Conservation (phyloP, 768 basidiomycete genomes). For the Clathrus columnatus region DNA sequence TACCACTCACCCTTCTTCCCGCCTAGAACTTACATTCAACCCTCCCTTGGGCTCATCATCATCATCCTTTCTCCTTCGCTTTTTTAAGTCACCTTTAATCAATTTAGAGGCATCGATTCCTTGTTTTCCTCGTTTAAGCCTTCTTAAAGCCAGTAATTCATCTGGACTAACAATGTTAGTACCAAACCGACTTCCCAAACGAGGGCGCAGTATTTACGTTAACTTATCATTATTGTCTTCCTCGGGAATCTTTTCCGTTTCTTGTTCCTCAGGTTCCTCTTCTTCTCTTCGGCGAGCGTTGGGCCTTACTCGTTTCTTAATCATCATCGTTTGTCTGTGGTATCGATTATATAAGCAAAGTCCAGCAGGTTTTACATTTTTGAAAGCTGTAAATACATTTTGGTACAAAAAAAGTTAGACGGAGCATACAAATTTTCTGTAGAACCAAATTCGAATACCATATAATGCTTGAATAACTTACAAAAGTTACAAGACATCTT, state of each 20-base stretch:
- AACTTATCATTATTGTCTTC: not conserved
- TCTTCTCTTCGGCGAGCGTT: slow-evolving; percentile 5
- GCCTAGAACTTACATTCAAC: slow-evolving; percentile 39
- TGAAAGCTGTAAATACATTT: no score
- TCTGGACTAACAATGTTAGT: slow-evolving; percentile 42
- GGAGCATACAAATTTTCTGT: not conserved
- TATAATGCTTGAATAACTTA: no score
- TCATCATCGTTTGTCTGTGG: not conserved
- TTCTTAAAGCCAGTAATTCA: slow-evolving; percentile 79
- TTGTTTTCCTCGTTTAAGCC: slow-evolving; percentile 57
- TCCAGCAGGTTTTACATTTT: no score
- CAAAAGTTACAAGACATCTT: no score
- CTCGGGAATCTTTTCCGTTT: slow-evolving; percentile 14
- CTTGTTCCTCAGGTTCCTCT: slow-evolving; percentile 16
- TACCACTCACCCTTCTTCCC: slow-evolving; percentile 51
- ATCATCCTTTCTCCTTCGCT: slow-evolving; percentile 48
- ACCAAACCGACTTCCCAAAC: not conserved
- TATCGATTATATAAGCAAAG: no score
- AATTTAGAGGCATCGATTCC: slow-evolving; percentile 85
- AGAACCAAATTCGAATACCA: no score
- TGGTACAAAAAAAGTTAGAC: not conserved
- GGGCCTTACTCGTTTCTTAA: slow-evolving; percentile 6
- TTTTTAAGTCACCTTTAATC: slow-evolving; percentile 73
- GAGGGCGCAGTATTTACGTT: not conserved
- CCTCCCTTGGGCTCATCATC: slow-evolving; percentile 49